Base-by-base conservation (phyloP, 257 asterid species). In the Rhazya stricta region DNA sequence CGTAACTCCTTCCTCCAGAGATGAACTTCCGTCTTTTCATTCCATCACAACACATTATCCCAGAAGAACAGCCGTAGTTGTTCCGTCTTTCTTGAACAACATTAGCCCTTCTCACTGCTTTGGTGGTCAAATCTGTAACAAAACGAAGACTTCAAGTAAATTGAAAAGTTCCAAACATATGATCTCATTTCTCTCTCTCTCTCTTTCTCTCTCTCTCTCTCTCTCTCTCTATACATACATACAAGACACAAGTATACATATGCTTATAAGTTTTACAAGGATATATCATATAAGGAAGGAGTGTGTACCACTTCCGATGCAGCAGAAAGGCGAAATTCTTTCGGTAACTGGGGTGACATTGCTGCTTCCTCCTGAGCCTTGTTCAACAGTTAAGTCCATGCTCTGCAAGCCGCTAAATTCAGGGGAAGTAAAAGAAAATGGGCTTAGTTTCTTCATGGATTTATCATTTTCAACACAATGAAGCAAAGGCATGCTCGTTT, bases 381-480 rank as follows among this genome's bases (percentile, higher is more conserved):
- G n/a, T n/a, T 77, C 90, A 71, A 75, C 32, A 13, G 76, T 85
- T 50, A 79, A 88, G 68, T 76, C 86, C 96, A 85, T 88, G 50
- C n/a, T 46, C 0, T 16, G 19, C 63, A 71, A 74, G 37, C 10
- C 57, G 16, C 62, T 61, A 30, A 73, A 60, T 74, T 61, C 19
- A 39, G 37, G 32, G 51, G 25, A 19, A 61, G 39, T 29, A 41
- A 16, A 0, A 21, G 50, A 36, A 74, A 46, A 74, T 61, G 63
- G 78, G 71, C 23, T 29, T 12, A 21, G 37, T 51, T 51, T 51
- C 58, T 51, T 51, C 9, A 61, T 61, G 63, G 78, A 37, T 30
- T 18, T 11, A 32, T 15, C 18, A 15, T 37, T 60, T 4, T 62
- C 58, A 45, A 46, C 46, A 45, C 15, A 53, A 32, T 51, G 27